Conservation (phyloP, 2,329 filamentous ascomycete species). For the Scedosporium minutisporum region DNA sequence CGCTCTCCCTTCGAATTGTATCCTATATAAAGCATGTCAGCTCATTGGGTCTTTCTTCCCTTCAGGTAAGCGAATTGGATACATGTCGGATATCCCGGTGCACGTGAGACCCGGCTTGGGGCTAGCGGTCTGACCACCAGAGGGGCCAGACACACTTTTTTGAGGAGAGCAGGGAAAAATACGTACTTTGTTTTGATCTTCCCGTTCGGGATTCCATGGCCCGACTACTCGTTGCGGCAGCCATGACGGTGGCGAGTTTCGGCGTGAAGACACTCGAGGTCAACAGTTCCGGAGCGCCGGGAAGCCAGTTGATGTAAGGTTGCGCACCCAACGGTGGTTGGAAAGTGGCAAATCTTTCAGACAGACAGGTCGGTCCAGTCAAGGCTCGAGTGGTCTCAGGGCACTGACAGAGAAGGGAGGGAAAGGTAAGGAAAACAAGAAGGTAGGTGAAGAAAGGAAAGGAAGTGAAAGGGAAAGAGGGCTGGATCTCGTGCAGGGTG, state of each 20-base stretch:
- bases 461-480: slow-evolving; percentile 8
- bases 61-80: no score
- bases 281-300: not conserved
- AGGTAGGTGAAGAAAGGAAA: slow-evolving; percentile 6
- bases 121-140: not conserved
- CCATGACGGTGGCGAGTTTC: not conserved
- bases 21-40: slow-evolving; percentile 41
- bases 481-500: slow-evolving; percentile 1
- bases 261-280: not conserved
- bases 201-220: slow-evolving; percentile 67
- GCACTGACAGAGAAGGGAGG: not conserved
- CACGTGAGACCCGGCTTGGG: not conserved
- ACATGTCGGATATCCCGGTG: no score
- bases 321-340: not conserved
- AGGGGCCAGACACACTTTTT: not conserved
- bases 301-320: not conserved
- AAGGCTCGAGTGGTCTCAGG: not conserved
- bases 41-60: not conserved
- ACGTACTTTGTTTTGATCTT: slow-evolving; percentile 74
- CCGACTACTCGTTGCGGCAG: slow-evolving; percentile 28
- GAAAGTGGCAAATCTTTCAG: not conserved
- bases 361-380: not conserved
- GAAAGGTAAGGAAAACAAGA: slow-evolving; percentile 3
- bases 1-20: slow-evolving; percentile 89
- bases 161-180: slow-evolving; percentile 1